These are phyloP conservation scores for Jatropha podagrica DNA, from an alignment of 441 rosid species.

Conservation along the genomic window DNA sequence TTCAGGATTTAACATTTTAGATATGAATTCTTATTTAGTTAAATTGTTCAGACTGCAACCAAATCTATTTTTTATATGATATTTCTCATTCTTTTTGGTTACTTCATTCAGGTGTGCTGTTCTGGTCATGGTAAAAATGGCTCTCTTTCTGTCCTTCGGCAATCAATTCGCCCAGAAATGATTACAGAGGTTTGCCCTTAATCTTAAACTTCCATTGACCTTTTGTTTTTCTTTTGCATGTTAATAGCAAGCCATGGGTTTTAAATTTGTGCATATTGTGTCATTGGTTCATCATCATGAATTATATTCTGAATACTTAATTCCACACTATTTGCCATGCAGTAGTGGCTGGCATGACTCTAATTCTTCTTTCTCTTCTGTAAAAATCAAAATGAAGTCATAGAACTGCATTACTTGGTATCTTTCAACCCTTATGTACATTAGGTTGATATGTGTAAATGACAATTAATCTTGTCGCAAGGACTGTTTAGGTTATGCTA, in stretches of 20 bases:
- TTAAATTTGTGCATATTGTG: neutral
- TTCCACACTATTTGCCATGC: neutral
- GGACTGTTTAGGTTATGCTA: neutral
- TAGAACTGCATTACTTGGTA: neutral
- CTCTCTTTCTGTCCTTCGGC: conserved; percentile 82
- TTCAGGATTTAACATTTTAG: neutral
- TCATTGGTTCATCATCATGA: neutral
- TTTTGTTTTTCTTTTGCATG: neutral
- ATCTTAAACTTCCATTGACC: neutral
- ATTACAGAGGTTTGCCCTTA: conserved; percentile 78
- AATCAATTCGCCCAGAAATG: conserved; percentile 97
- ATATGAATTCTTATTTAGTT: neutral
- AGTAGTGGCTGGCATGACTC: neutral
- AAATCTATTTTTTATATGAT: neutral
- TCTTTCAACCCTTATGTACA: neutral
- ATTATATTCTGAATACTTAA: neutral
- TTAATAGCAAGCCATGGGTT: neutral
- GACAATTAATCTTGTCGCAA: neutral
- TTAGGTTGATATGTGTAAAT: neutral
- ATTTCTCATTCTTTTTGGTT: conserved; percentile 16
- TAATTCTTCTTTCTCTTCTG: neutral
- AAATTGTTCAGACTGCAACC: neutral
- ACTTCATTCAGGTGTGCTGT: conserved; percentile 80
- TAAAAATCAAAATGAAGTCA: neutral
- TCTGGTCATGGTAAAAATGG: conserved; percentile 99